Percentiles rank a stretch among this genome's conserved stretches.
These are phyloP conservation scores for Pichia sp. DNA, from an alignment of 1,139 yeast species.

Conservation along the genomic window DNA sequence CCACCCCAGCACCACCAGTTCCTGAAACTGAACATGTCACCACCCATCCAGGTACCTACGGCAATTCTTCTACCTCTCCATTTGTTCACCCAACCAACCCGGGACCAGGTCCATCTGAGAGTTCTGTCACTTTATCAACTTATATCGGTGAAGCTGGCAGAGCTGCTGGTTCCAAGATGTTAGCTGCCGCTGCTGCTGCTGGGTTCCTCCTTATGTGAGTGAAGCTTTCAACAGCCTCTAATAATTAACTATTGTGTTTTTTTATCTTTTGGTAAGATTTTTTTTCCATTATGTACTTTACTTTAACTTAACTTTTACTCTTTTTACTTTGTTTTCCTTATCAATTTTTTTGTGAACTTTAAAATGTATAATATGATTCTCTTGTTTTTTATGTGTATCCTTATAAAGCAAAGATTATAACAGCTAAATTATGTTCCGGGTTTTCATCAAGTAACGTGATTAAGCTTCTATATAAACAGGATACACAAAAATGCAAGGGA, in stretches of 20 bases:
- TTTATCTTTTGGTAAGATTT: background rate
- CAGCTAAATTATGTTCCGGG: too few species aligned
- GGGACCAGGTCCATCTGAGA: background rate
- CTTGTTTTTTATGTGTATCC: background rate
- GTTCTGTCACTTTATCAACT: background rate
- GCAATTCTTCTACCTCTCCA: background rate
- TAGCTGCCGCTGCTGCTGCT: background rate
- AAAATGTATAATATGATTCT: background rate
- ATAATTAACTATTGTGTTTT: background rate
- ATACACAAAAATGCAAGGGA: background rate
- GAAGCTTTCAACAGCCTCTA: background rate
- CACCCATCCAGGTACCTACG: background rate
- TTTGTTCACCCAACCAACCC: background rate
- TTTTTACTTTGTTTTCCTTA: background rate
- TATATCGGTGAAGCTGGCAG: background rate
- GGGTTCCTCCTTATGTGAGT: background rate
- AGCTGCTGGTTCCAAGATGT: background rate
- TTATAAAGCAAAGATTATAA: background rate
- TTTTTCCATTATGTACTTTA: background rate
- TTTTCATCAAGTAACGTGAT: background rate
- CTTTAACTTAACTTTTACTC: background rate
- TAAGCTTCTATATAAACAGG: background rate
- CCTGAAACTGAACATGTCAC: background rate
- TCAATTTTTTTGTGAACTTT: background rate
- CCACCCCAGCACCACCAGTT: background rate